Base-by-base conservation (phyloP, 352 stramenopile species). In the Pythium aristosporum region DNA sequence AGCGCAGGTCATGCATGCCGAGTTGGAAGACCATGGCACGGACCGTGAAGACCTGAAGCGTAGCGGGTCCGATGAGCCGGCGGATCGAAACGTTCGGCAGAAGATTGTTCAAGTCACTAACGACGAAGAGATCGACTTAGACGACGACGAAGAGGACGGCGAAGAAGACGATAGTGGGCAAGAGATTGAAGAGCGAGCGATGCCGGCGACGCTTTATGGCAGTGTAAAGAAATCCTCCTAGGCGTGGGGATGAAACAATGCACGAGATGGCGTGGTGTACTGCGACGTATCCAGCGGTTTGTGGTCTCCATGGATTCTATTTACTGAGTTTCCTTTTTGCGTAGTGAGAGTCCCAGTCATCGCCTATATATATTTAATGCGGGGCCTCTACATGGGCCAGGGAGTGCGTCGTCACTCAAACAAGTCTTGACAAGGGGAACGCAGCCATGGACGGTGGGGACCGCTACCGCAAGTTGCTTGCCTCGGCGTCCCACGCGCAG, bases 51-150 rank as follows among this genome's bases (percentile, higher is more conserved):
- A 77, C n/a, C 11, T 80, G 28, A 91, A 94, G 57, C 77, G 89
- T 51, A 92, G 81, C 36, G 71, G 75, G 13, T 72, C 87, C n/a
- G 65, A 81, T 15, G 78, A 71, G 0, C 78, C 88, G 41, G 76
- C 79, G 32, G 75, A 94, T 10, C 80, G 96, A 54, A 85, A 88
- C 37, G 75, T 89, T 30, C 88, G 90, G n/a, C 88, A 93, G 41
- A 91, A 83, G 25, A 75, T 85, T 15, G 86, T 95, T 25, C 76
- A 86, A 32, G 75, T 92, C 50, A 56, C 67, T 20, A 94, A 94
- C 56, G 87, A 92, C 61, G 91, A 97, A 80, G 94, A 98, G 61
- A 98, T 98, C 61, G 91, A 98, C 50, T 74, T 98, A 49, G 94
- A 98, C 53, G 88, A 96, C 50, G 84, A 96, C 62, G 54, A 61